These are phyloP conservation scores for Plasmopara viticola DNA, from an alignment of 352 stramenopile species.

Conservation along the genomic window DNA sequence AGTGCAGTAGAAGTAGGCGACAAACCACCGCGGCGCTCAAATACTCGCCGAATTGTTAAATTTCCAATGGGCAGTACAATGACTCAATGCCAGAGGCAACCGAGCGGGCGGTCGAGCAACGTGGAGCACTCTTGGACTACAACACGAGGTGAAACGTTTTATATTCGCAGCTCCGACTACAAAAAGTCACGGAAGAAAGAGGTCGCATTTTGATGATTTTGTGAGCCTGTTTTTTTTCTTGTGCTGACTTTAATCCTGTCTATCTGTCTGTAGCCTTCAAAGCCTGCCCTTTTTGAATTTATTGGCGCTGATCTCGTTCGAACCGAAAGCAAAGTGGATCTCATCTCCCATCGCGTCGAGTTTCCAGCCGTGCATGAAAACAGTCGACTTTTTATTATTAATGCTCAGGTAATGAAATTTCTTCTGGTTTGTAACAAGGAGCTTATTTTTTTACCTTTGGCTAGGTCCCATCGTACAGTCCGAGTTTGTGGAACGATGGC, in stretches of 20 bases:
- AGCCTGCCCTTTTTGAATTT: slow-evolving; percentile 69
- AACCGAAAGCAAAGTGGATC: slow-evolving; percentile 63
- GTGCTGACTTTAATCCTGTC: neutral
- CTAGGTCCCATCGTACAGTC: slow-evolving; percentile 68
- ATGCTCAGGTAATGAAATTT: slow-evolving; percentile 50
- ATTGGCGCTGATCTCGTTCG: slow-evolving; percentile 65
- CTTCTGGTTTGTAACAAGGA: neutral
- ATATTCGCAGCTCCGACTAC: slow-evolving; percentile 69
- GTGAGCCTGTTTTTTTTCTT: neutral
- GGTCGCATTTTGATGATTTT: slow-evolving; percentile 11
- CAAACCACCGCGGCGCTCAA: slow-evolving; percentile 5
- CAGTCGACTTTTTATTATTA: slow-evolving; percentile 74
- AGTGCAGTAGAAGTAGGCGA: slow-evolving; percentile 4
- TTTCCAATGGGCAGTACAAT: slow-evolving; percentile 57
- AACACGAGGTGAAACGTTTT: slow-evolving; percentile 53
- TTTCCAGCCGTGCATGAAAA: slow-evolving; percentile 47
- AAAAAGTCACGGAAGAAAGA: slow-evolving; percentile 80
- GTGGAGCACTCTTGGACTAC: slow-evolving; percentile 49
- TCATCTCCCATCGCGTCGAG: slow-evolving; percentile 67
- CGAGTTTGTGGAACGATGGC: slow-evolving; percentile 64
- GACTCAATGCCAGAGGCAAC: slow-evolving; percentile 38
- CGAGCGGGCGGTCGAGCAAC: slow-evolving; percentile 40
- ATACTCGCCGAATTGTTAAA: slow-evolving; percentile 27
- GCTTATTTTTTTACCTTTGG: neutral
- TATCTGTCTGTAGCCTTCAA: slow-evolving; percentile 32